phyloP scores from a whole-genome alignment of 1,139 yeast genomes.

The Meyerozyma elateridarum region DNA sequence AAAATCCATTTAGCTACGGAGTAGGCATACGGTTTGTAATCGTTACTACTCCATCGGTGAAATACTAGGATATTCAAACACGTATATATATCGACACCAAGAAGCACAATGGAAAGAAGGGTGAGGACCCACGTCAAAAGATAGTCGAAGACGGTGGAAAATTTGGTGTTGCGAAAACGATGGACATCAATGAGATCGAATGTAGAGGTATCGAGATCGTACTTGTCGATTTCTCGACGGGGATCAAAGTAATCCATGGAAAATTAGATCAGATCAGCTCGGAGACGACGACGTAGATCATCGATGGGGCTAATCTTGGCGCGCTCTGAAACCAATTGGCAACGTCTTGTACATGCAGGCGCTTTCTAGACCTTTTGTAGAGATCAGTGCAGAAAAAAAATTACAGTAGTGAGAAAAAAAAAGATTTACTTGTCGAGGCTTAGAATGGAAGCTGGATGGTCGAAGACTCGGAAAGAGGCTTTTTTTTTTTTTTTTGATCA shows the following conservation, averaged over 20 bases:
- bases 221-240: conserved; percentile 23
- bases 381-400: too few species aligned
- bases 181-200: conserved; percentile 39
- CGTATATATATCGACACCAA: conserved; percentile 76
- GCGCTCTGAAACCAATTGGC: too few species aligned
- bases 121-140: conserved; percentile 47
- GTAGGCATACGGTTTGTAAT: conserved; percentile 55
- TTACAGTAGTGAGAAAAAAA: too few species aligned
- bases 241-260: conserved; percentile 12
- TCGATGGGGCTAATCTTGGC: too few species aligned
- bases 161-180: conserved; percentile 50
- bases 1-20: conserved; percentile 71
- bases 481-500: too few species aligned
- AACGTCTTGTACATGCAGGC: too few species aligned
- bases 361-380: too few species aligned
- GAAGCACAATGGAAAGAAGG: conserved; percentile 51
- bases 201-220: conserved; percentile 36
- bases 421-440: too few species aligned
- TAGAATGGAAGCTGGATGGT: too few species aligned
- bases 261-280: too few species aligned
- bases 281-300: too few species aligned
- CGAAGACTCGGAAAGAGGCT: too few species aligned
- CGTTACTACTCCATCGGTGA: conserved; percentile 64
- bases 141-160: conserved; percentile 53
- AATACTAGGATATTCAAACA: conserved; percentile 71